These are phyloP conservation scores for Vigna radiata DNA, from an alignment of 306 rosid species.

Conservation along the genomic window DNA sequence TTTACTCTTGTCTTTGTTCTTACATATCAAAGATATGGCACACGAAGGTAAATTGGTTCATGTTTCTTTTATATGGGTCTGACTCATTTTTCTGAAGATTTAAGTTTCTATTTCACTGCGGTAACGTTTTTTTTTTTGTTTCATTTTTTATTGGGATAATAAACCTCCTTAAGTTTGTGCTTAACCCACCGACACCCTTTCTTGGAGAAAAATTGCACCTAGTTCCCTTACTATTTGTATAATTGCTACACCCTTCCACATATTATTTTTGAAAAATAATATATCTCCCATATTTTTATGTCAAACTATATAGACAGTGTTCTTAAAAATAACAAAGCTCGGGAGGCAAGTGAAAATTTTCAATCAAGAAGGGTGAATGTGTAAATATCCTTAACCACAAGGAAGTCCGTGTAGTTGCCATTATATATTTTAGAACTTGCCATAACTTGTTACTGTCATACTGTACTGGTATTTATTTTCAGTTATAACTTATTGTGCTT, in stretches of 20 bases:
- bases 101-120: background rate
- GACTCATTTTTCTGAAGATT: constrained; percentile 53
- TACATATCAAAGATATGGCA: constrained; percentile 86
- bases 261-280: background rate
- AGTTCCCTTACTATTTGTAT: background rate
- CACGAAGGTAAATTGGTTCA: constrained; percentile 60
- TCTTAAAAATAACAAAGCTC: constrained; percentile 1
- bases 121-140: background rate
- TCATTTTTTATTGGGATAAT: constrained; percentile 13
- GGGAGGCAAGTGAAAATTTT: background rate
- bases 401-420: background rate
- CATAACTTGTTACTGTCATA: background rate
- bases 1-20: constrained; percentile 83
- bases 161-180: too few relatives aligned
- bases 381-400: background rate
- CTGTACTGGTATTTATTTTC: background rate
- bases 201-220: background rate
- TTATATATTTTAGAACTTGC: background rate
- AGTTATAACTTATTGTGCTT: constrained; percentile 27
- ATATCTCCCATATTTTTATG: background rate
- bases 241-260: background rate
- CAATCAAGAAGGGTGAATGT: background rate
- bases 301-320: background rate
- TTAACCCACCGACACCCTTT: background rate
- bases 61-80: constrained; percentile 49